phyloP scores from a whole-genome alignment of 495 filamentous ascomycete species.

The Lasiosphaeria miniovina region DNA sequence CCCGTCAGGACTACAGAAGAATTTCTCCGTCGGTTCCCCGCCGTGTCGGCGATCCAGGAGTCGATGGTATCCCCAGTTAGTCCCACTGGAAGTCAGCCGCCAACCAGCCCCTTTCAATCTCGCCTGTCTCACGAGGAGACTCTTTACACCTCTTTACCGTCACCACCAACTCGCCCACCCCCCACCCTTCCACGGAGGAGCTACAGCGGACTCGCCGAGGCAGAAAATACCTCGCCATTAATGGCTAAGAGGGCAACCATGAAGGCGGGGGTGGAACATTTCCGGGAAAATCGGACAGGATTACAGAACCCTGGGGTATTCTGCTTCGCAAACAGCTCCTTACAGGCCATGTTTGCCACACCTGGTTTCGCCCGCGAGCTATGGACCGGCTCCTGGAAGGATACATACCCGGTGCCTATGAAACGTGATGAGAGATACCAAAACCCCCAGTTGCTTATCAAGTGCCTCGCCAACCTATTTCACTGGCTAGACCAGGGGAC shows the following conservation, averaged over 20 bases:
- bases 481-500: conserved; percentile 65
- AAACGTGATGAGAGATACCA: conserved; percentile 63
- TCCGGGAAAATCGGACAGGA: conserved; percentile 52
- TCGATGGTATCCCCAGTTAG: conserved; percentile 59
- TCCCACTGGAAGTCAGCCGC: conserved; percentile 24
- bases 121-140: conserved; percentile 31
- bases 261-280: conserved; percentile 19
- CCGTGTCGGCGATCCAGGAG: conserved; percentile 64
- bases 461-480: conserved; percentile 71
- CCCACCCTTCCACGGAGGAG: conserved; percentile 81
- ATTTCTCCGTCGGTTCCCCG: conserved; percentile 79
- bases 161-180: conserved; percentile 65
- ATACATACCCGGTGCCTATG: conserved; percentile 39
- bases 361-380: conserved; percentile 69
- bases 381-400: conserved; percentile 51
- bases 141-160: conserved; percentile 29
- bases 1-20: conserved; percentile 61
- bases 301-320: conserved; percentile 75
- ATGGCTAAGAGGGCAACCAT: conserved; percentile 42
- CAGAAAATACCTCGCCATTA: conserved; percentile 48
- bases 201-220: conserved; percentile 77
- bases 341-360: conserved; percentile 81
- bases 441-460: conserved; percentile 73
- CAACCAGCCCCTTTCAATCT: conserved; percentile 28
- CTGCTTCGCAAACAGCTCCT: conserved; percentile 87